Evolutionary conservation across 306 rosid species (phyloP).

Genomic region (Lupinus albus): DNA sequence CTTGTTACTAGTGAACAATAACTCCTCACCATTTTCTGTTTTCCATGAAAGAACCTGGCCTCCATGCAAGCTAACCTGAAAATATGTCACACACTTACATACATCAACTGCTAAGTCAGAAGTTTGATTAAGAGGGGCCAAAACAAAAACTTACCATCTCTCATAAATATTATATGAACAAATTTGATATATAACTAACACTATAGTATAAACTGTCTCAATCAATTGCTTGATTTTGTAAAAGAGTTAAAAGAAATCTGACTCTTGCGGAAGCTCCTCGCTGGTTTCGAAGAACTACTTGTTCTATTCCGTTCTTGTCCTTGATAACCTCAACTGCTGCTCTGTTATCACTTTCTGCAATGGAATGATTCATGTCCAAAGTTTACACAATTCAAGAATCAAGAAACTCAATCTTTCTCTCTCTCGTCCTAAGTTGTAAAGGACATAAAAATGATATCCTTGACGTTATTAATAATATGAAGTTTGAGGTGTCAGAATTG

Average conservation of each 20-base stretch:
- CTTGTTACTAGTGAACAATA: constrained; percentile 73
- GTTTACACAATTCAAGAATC: constrained; percentile 42
- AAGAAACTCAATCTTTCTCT: constrained; percentile 35
- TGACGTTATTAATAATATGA: constrained; percentile 30
- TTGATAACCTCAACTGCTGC: constrained; percentile 51
- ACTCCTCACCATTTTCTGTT: constrained; percentile 72
- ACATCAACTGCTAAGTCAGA: background rate
- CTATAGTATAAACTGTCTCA: background rate
- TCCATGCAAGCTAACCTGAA: constrained; percentile 87
- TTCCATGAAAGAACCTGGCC: constrained; percentile 93
- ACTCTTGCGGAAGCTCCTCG: constrained; percentile 80
- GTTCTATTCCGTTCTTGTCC: constrained; percentile 67
- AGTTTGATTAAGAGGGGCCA: too few species aligned
- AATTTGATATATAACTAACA: too few species aligned
- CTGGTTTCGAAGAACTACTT: constrained; percentile 55
- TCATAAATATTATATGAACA: too few species aligned
- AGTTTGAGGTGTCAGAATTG: constrained; percentile 30
- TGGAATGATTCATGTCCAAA: constrained; percentile 54
- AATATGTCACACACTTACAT: constrained; percentile 5
- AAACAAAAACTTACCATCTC: too few species aligned
- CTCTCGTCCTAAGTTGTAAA: constrained; percentile 29
- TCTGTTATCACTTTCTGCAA: constrained; percentile 43
- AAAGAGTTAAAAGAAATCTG: constrained; percentile 17
- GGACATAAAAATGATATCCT: constrained; percentile 36
- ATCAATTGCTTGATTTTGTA: background rate